phyloP scores from a whole-genome alignment of 495 filamentous ascomycete species.

The Xylaria grammica region DNA sequence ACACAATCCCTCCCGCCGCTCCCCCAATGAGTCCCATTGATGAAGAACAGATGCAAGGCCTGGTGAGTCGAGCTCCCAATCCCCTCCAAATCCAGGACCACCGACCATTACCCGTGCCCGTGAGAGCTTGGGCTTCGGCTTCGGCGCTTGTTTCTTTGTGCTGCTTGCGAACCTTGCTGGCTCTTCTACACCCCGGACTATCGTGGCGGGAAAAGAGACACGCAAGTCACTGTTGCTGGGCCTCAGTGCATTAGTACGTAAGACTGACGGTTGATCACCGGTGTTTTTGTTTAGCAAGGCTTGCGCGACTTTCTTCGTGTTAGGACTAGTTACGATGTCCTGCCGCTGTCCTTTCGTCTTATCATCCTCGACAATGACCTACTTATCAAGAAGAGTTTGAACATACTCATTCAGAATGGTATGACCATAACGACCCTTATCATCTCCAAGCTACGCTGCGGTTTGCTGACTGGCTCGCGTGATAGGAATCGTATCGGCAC shows the following conservation, averaged over 20 bases:
- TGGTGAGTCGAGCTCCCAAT: slow-evolving; percentile 65
- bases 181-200: not conserved
- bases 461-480: slow-evolving; percentile 24
- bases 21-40: slow-evolving; percentile 77
- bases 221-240: not conserved
- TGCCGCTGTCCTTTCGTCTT: slow-evolving; percentile 95
- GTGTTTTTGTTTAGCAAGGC: slow-evolving; percentile 68
- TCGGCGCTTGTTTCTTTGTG: not conserved
- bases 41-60: slow-evolving; percentile 87
- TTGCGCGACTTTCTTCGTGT: slow-evolving; percentile 97
- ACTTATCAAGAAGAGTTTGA: slow-evolving; percentile 95
- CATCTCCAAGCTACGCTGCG: not conserved
- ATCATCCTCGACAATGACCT: slow-evolving; percentile 95
- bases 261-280: slow-evolving; percentile 8
- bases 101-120: slow-evolving; percentile 3
- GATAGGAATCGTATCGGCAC: slow-evolving; percentile 94
- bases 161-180: not conserved
- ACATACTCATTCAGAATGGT: slow-evolving; percentile 98
- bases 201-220: not conserved
- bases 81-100: not conserved
- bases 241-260: not conserved
- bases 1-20: slow-evolving; percentile 50
- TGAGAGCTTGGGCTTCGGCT: not conserved
- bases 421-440: slow-evolving; percentile 22
- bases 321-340: slow-evolving; percentile 95